Conservation (phyloP, 306 rosid genomes). For the Citrullus mucosospermus region DNA sequence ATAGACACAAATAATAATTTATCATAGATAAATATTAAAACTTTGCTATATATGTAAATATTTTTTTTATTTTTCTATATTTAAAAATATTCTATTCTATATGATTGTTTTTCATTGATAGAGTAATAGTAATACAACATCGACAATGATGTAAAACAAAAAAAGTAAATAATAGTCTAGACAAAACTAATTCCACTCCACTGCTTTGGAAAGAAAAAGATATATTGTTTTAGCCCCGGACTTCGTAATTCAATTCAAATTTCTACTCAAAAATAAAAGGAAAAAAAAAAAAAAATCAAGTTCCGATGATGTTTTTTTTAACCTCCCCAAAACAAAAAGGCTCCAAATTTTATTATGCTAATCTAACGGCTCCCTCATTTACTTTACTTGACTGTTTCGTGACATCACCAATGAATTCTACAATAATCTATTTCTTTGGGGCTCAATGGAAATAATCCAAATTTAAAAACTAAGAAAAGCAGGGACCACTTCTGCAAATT, state of each 20-base stretch:
- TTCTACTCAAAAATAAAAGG: neutral
- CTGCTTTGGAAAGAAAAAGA: neutral
- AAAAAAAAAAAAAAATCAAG: neutral
- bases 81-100: too few species aligned
- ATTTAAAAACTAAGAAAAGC: neutral
- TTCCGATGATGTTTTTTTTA: neutral
- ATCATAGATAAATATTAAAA: too few species aligned
- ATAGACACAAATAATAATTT: too few species aligned
- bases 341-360: neutral
- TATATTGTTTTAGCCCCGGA: neutral
- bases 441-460: neutral
- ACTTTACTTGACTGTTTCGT: neutral
- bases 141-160: neutral
- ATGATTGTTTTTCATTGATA: neutral
- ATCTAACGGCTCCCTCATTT: neutral
- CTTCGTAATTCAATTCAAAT: too few species aligned
- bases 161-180: neutral
- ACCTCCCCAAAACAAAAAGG: neutral
- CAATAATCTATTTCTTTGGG: neutral
- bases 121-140: neutral
- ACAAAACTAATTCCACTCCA: neutral
- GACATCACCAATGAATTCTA: neutral
- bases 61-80: too few species aligned
- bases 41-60: too few species aligned
- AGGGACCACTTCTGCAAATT: slow-evolving; percentile 1